Evolutionary conservation across 768 basidiomycete species (phyloP).

Genomic region (Tylopilus sp.): DNA sequence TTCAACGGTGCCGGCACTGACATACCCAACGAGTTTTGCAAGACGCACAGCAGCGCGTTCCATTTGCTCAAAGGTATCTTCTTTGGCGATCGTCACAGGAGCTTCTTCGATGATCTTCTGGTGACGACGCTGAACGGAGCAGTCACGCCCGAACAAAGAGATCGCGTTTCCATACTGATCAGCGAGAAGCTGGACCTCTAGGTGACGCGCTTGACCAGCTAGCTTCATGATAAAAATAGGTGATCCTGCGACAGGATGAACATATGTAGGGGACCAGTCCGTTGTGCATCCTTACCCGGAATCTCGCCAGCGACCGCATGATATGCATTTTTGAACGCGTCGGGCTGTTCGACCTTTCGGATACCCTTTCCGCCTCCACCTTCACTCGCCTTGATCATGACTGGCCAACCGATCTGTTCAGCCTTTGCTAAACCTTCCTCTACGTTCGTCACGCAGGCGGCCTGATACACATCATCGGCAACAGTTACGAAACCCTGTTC

Average conservation of each 20-base stretch:
- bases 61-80: conserved; percentile 93
- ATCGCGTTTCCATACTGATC: conserved; percentile 99
- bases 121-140: conserved; percentile 98
- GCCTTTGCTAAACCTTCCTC: conserved; percentile 84
- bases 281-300: conserved; percentile 60
- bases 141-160: conserved; percentile 97
- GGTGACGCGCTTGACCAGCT: conserved; percentile 93
- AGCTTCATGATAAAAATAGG: conserved; percentile 99
- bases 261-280: neutral
- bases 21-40: conserved; percentile 98
- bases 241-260: conserved; percentile 56
- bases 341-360: conserved; percentile 83
- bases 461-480: conserved; percentile 82
- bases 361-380: conserved; percentile 99
- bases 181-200: conserved; percentile 97
- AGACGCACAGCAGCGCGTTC: conserved; percentile 98
- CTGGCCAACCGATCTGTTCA: conserved; percentile 89
- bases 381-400: conserved; percentile 99
- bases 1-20: conserved; percentile 98
- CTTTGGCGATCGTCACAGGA: conserved; percentile 94
- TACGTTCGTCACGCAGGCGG: conserved; percentile 84
- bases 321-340: conserved; percentile 91
- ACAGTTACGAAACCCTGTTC: conserved; percentile 90
- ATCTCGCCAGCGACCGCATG: conserved; percentile 94
- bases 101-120: conserved; percentile 99